phyloP scores from a whole-genome alignment of 2,329 filamentous ascomycete genomes.

The Epichloe festucae region DNA sequence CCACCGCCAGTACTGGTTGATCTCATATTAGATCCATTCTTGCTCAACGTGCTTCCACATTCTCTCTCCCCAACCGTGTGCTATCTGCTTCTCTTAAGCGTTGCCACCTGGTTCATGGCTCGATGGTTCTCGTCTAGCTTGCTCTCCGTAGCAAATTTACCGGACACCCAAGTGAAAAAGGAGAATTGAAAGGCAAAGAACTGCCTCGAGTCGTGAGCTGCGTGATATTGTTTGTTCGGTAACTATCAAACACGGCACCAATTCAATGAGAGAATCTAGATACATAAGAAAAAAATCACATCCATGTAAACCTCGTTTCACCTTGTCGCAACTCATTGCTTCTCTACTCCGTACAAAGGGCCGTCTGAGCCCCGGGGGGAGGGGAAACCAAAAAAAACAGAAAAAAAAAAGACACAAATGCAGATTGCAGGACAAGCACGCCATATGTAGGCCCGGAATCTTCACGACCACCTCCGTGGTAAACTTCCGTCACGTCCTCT shows the following conservation, averaged over 20 bases:
- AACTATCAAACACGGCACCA: background rate
- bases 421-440: background rate
- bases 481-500: background rate
- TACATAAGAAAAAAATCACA: conserved; percentile 3
- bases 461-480: background rate
- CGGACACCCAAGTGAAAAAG: conserved; percentile 23
- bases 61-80: conserved; percentile 61
- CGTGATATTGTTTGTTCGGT: background rate
- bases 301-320: background rate
- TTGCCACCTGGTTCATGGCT: conserved; percentile 31
- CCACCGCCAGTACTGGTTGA: conserved; percentile 68
- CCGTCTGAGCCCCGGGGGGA: background rate
- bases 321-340: conserved; percentile 5
- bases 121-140: conserved; percentile 18
- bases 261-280: conserved; percentile 2
- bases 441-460: background rate
- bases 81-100: conserved; percentile 54
- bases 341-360: conserved; percentile 1
- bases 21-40: conserved; percentile 72
- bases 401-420: background rate
- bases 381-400: no score
- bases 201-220: background rate
- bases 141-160: conserved; percentile 13
- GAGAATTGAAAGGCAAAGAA: conserved; percentile 14
- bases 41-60: conserved; percentile 65